These are phyloP conservation scores for Capsella bursapastoris DNA, from an alignment of 345 rosid species.

Conservation along the genomic window DNA sequence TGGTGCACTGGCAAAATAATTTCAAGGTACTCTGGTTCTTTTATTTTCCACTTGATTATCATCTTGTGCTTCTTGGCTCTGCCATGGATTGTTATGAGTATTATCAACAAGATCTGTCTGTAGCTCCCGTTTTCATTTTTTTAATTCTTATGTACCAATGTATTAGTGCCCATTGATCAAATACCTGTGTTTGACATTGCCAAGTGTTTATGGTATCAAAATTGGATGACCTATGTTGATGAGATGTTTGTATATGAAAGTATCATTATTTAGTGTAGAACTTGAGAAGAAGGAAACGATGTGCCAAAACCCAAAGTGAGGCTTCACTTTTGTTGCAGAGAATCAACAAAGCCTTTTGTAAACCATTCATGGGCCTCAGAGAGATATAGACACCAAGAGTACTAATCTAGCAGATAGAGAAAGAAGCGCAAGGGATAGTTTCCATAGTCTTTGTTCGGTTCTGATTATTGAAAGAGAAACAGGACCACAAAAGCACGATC, in stretches of 20 bases:
- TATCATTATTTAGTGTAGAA: constrained; percentile 8
- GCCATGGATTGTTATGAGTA: not conserved
- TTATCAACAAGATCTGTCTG: constrained; percentile 5
- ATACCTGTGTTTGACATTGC: constrained; percentile 17
- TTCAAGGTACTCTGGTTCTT: constrained; percentile 30
- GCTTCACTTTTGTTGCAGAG: constrained; percentile 6
- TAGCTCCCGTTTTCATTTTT: not conserved
- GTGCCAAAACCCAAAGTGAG: constrained; percentile 30
- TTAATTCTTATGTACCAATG: not conserved
- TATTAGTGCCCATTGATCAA: constrained; percentile 8
- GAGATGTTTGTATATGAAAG: constrained; percentile 12
- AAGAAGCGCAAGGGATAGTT: not conserved
- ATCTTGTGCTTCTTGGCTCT: constrained; percentile 20
- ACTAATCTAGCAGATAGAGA: not conserved
- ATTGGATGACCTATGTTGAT: constrained; percentile 10
- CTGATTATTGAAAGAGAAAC: constrained; percentile 30
- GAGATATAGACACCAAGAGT: constrained; percentile 9
- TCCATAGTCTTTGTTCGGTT: constrained; percentile 31
- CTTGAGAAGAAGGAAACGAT: constrained; percentile 4
- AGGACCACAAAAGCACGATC: constrained; percentile 38
- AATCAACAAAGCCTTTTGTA: constrained; percentile 26
- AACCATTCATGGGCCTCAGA: constrained; percentile 33
- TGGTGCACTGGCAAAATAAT: constrained; percentile 44
- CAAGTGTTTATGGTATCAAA: constrained; percentile 23
- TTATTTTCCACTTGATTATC: not conserved